Conservation (phyloP, 1,284 basidiomycete genomes). For the Trichosporon sp. region DNA sequence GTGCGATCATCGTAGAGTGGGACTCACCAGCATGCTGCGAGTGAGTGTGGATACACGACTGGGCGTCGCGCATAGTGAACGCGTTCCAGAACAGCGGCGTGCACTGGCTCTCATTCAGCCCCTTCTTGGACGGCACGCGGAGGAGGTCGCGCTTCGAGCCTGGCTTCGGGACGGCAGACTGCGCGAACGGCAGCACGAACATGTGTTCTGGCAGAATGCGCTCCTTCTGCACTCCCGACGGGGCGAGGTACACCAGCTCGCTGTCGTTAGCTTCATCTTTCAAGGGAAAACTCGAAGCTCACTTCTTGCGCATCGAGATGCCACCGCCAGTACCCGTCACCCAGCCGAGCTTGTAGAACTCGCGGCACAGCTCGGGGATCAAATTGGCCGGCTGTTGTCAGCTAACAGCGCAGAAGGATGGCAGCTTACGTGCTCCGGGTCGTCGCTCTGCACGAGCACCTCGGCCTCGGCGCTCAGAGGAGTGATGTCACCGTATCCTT, state of each 20-base stretch:
- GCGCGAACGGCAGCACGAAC: slow-evolving; percentile 75
- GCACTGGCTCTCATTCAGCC: slow-evolving; percentile 70
- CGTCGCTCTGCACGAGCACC: slow-evolving; percentile 44
- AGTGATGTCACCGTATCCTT: slow-evolving; percentile 18
- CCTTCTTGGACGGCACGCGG: slow-evolving; percentile 59
- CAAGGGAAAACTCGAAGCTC: slow-evolving; percentile 22
- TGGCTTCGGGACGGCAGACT: slow-evolving; percentile 55
- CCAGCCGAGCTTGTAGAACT: slow-evolving; percentile 56
- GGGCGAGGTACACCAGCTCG: slow-evolving; percentile 74
- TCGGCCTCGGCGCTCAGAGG: slow-evolving; percentile 33
- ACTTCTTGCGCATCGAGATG: slow-evolving; percentile 68
- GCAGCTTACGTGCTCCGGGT: slow-evolving; percentile 48
- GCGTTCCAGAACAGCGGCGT: slow-evolving; percentile 90
- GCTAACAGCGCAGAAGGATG: neutral
- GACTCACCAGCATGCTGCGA: slow-evolving; percentile 62
- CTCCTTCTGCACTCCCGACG: slow-evolving; percentile 82
- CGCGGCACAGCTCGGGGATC: slow-evolving; percentile 66
- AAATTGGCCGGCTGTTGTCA: slow-evolving; percentile 67
- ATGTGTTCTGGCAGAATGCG: slow-evolving; percentile 71
- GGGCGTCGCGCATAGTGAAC: slow-evolving; percentile 66
- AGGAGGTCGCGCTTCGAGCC: slow-evolving; percentile 66
- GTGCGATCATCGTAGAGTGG: too few species aligned
- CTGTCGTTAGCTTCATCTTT: slow-evolving; percentile 43
- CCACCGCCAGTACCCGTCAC: slow-evolving; percentile 57
- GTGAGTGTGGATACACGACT: slow-evolving; percentile 81